Conservation (phyloP, 495 filamentous ascomycete species). For the Neurospora hispaniola region DNA sequence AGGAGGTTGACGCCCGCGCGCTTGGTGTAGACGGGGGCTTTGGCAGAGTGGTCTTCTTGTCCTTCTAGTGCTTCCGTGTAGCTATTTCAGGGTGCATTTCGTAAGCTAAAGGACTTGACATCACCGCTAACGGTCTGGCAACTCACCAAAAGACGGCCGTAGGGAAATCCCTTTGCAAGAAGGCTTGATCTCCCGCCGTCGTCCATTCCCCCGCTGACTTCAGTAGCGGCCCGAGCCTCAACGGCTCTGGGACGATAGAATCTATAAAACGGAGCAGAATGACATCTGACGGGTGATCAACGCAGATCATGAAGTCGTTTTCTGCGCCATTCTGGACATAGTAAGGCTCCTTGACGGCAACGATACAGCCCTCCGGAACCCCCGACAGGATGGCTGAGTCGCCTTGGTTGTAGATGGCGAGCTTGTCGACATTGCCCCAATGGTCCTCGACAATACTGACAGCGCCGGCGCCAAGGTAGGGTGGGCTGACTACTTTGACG, state of each 20-base stretch:
- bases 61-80: constrained; percentile 24
- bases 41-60: constrained; percentile 6
- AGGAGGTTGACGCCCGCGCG: constrained; percentile 37
- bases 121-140: background rate
- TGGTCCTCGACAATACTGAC: constrained; percentile 43
- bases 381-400: constrained; percentile 27
- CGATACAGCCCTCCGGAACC: constrained; percentile 22
- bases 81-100: constrained; percentile 7
- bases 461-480: constrained; percentile 31
- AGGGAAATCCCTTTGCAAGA: constrained; percentile 25
- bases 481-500: constrained; percentile 30
- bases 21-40: constrained; percentile 26
- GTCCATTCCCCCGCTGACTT: constrained; percentile 25
- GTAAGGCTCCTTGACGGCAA: constrained; percentile 45
- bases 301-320: constrained; percentile 35
- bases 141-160: constrained; percentile 26
- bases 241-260: constrained; percentile 16
- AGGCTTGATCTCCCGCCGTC: constrained; percentile 22
- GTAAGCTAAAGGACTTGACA: background rate
- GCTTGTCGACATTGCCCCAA: constrained; percentile 29
- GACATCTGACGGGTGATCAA: constrained; percentile 44
- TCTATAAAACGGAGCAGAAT: constrained; percentile 16
- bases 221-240: constrained; percentile 16
- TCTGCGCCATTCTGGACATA: constrained; percentile 30
- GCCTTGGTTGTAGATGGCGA: constrained; percentile 37